Percentiles rank a stretch among this genome's conserved stretches.
Conservation (phyloP, 768 basidiomycete genomes). For the Tylopilus plumbeoviolaceoides region DNA sequence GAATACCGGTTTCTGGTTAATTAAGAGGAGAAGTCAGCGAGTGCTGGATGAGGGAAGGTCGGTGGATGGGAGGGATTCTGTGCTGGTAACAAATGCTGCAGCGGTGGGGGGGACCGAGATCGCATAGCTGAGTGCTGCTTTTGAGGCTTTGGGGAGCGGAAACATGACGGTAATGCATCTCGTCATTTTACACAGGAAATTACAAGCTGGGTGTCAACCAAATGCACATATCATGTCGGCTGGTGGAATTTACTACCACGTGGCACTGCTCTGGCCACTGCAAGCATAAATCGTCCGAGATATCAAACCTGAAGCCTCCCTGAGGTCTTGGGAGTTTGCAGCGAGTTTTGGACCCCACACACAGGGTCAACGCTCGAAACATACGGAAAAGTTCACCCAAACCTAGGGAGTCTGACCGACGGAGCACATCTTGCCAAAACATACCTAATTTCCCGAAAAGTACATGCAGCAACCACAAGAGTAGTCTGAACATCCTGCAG, state of each 20-base stretch:
- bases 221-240: constrained; percentile 13
- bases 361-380: constrained; percentile 5
- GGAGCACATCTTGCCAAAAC: not conserved
- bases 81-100: constrained; percentile 8
- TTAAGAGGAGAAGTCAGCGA: constrained; percentile 8
- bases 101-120: not conserved
- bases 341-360: constrained; percentile 1
- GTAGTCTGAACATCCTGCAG: constrained; percentile 1
- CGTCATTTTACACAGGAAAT: constrained; percentile 26
- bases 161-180: constrained; percentile 21
- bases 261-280: too few species aligned
- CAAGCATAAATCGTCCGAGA: constrained; percentile 7
- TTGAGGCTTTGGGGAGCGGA: constrained; percentile 18
- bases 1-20: constrained; percentile 17
- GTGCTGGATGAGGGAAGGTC: constrained; percentile 13
- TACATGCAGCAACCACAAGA: not conserved
- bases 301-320: not conserved
- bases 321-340: not conserved
- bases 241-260: too few species aligned
- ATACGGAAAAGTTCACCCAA: not conserved
- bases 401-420: not conserved
- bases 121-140: constrained; percentile 11
- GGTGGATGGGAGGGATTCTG: not conserved
- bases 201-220: constrained; percentile 17
- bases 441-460: not conserved